These are phyloP conservation scores for Kluyveromyces nonfermentans DNA, from an alignment of 805 yeast species.

Conservation along the genomic window DNA sequence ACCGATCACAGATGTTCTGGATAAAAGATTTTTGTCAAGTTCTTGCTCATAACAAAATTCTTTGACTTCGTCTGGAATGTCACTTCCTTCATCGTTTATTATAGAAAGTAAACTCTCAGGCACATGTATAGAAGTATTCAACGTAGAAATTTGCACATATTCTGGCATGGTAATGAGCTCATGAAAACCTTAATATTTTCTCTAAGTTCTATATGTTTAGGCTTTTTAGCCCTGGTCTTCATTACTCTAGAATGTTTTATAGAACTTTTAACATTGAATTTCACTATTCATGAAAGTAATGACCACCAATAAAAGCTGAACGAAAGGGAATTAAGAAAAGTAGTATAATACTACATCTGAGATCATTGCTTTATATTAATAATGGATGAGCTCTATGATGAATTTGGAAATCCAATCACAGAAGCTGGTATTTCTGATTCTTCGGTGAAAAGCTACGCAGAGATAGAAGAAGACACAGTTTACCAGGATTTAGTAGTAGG, in stretches of 20 bases:
- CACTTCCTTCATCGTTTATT: conserved; percentile 34
- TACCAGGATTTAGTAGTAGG: conserved; percentile 12
- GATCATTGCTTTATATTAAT: not conserved
- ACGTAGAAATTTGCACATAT: conserved; percentile 14
- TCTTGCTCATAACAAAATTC: conserved; percentile 70
- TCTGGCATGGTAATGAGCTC: conserved; percentile 12
- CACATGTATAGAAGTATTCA: not conserved
- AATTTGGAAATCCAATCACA: conserved; percentile 42
- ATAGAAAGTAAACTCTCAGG: conserved; percentile 8
- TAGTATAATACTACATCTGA: not conserved
- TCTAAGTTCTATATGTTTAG: no score
- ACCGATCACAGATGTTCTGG: conserved; percentile 64
- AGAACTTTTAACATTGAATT: not conserved
- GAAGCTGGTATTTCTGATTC: conserved; percentile 41
- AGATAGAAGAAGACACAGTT: conserved; percentile 10
- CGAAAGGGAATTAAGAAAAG: not conserved
- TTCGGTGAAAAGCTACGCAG: conserved; percentile 18
- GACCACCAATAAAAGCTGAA: not conserved
- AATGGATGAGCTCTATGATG: conserved; percentile 69
- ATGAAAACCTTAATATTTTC: no score
- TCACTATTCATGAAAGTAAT: not conserved
- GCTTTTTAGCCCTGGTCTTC: no score
- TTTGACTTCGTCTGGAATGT: conserved; percentile 48
- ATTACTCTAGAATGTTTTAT: not conserved
- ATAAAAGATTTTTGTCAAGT: conserved; percentile 49